phyloP scores from a whole-genome alignment of 1,139 yeast genomes.

The Geotrichum carabidarum region DNA sequence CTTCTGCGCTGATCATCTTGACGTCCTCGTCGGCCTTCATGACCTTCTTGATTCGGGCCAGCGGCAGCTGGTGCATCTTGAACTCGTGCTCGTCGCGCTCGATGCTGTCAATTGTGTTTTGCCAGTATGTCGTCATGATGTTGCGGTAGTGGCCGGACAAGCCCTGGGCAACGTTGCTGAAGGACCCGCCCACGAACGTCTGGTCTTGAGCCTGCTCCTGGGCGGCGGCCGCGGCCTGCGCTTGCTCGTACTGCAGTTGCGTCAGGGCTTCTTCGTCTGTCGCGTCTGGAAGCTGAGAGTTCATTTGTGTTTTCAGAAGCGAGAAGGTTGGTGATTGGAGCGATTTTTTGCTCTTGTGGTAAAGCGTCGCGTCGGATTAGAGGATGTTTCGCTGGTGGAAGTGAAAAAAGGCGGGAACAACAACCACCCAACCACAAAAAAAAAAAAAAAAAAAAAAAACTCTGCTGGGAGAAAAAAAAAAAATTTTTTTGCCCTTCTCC shows the following conservation, averaged over 20 bases:
- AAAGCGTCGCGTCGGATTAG: background rate
- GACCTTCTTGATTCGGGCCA: slow-evolving; percentile 90
- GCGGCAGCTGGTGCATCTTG: slow-evolving; percentile 87
- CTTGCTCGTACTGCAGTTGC: slow-evolving; percentile 19
- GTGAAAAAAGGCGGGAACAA: background rate
- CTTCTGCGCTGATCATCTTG: slow-evolving; percentile 95
- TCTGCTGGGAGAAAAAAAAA: background rate
- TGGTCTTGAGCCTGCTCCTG: slow-evolving; percentile 16
- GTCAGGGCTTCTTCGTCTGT: slow-evolving; percentile 10
- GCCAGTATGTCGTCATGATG: slow-evolving; percentile 95
- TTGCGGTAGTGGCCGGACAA: slow-evolving; percentile 75
- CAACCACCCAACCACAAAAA: background rate
- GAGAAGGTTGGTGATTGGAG: background rate
- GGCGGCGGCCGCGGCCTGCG: slow-evolving; percentile 19
- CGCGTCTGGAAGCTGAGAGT: slow-evolving; percentile 8
- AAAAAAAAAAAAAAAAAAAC: background rate
- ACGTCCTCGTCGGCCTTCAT: slow-evolving; percentile 98
- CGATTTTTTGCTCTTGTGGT: background rate
- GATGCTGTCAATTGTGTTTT: slow-evolving; percentile 59
- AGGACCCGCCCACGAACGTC: slow-evolving; percentile 33
- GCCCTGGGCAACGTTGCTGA: slow-evolving; percentile 92
- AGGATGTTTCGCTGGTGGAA: background rate
- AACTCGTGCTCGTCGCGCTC: slow-evolving; percentile 89
- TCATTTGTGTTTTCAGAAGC: background rate
- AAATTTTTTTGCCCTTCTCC: background rate